Percentiles rank a stretch among this genome's conserved stretches.
Evolutionary conservation across 176 grass and related monocot species (phyloP).

Genomic region (Calamus simplicifolius): DNA sequence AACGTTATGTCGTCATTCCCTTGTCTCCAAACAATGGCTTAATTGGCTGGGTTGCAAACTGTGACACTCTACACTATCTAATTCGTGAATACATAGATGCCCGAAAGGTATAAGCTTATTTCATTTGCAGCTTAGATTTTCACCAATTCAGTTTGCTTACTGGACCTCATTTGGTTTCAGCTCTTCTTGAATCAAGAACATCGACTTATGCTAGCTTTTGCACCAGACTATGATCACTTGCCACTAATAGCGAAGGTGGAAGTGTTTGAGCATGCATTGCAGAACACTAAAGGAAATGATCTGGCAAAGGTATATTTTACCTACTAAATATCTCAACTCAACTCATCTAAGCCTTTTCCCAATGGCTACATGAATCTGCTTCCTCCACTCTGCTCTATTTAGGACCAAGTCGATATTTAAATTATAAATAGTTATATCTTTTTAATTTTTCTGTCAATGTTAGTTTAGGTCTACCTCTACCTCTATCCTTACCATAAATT

Average conservation of each 20-base stretch:
- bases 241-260: conserved; percentile 95
- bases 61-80: conserved; percentile 84
- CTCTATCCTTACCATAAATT: too few relatives aligned
- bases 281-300: conserved; percentile 88
- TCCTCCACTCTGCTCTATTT: too few relatives aligned
- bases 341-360: too few relatives aligned
- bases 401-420: too few relatives aligned
- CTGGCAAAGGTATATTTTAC: conserved; percentile 61
- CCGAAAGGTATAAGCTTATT: conserved; percentile 61
- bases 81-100: conserved; percentile 97
- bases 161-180: conserved; percentile 28
- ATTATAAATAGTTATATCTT: too few relatives aligned
- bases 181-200: conserved; percentile 99
- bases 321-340: too few relatives aligned
- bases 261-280: conserved; percentile 95
- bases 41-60: conserved; percentile 95
- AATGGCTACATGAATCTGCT: too few relatives aligned
- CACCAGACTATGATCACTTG: conserved; percentile 91
- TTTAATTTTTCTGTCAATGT: too few relatives aligned
- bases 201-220: conserved; percentile 86
- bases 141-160: too few relatives aligned
- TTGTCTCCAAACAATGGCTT: conserved; percentile 95
- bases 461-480: too few relatives aligned
- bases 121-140: background rate
- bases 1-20: conserved; percentile 96